Base-by-base conservation (phyloP, 208 protist species). In the Naegleria lovaniensis region DNA sequence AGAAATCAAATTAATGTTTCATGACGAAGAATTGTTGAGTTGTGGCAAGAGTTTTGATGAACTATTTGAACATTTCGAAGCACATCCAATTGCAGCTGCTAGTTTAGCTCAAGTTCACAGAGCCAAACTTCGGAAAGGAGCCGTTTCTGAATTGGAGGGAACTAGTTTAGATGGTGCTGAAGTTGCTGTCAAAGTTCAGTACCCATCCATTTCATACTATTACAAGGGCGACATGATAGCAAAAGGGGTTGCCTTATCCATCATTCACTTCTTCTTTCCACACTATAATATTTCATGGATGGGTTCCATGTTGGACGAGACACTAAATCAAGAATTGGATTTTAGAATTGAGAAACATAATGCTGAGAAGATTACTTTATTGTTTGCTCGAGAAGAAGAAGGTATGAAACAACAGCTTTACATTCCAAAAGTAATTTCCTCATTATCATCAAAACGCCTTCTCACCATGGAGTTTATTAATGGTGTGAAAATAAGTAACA, bases 391-490 rank as follows among this genome's bases (percentile, higher is more conserved):
- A 6, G 9, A 39, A 0, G 40, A 76, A 55, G 48, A 90, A 51
- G 93, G 90, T 91, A 94, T 51, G 95, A 96, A 92, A 89, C 92
- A 16, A 96, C 11, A 29, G 3, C 38, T 90, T 15, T 55, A 59
- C n/a, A 38, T 90, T 40, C 90, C 88, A 40, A 43, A 58, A 29
- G 25, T 92, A 29, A 39, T 91, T 43, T 92, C 83, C 83, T 29
- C 92, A 4, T 19, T 95, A 7, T 93, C 94, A 0, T 90, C 85
- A 51, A 91, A 90, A 52, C 38, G 93, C 9, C 92, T 96, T 5
- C 86, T 96, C 1, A 94, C 94, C 0, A 95, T 95, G 93, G 94
- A 96, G 76, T 96, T 95, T 92, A 92, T 95, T 25, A 43, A 94
- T 51, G 94, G 94, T 15, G 29, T 91, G 5, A 91, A 52, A 33